A percentile compares a stretch with the other conserved stretches of the same genome.
phyloP scores from a whole-genome alignment of 2,329 filamentous ascomycete species.

The Coniella vitis region DNA sequence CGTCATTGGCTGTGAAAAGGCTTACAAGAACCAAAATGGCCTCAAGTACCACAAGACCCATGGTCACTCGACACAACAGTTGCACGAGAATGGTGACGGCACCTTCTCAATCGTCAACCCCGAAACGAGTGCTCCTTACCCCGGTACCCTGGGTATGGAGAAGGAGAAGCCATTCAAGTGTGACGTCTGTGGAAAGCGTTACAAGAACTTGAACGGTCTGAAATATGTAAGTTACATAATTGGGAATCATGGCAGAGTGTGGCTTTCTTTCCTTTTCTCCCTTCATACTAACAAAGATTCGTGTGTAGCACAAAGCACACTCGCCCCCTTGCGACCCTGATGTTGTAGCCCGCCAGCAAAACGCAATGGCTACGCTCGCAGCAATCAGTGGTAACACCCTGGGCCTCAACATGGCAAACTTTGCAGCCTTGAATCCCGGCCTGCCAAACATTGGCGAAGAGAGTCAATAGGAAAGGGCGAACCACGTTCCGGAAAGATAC shows the following conservation, averaged over 20 bases:
- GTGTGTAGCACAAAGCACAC: conserved; percentile 62
- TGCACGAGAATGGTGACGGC: conserved; percentile 93
- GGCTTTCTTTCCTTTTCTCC: not conserved
- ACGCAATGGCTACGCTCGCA: conserved; percentile 27
- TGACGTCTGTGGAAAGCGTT: conserved; percentile 93
- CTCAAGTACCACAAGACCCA: conserved; percentile 86
- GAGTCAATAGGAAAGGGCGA: conserved; percentile 18
- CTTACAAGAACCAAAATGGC: conserved; percentile 99
- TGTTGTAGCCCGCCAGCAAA: conserved; percentile 40
- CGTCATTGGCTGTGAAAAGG: conserved; percentile 97
- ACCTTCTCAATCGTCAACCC: conserved; percentile 98
- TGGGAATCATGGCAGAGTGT: too few species aligned
- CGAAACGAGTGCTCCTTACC: conserved; percentile 87
- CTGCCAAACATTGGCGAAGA: conserved; percentile 40
- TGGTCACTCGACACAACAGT: conserved; percentile 91
- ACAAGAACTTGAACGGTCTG: conserved; percentile 97
- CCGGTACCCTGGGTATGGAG: conserved; percentile 97
- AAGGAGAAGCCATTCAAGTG: conserved; percentile 99
- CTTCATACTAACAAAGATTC: too few species aligned
- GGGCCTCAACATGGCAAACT: conserved; percentile 27
- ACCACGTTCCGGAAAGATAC: conserved; percentile 16
- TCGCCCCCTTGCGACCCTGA: conserved; percentile 88
- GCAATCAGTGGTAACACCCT: conserved; percentile 23
- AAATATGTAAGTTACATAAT: conserved; percentile 69
- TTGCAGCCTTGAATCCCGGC: conserved; percentile 26